These are phyloP conservation scores for Pythium vanterpoolii DNA, from an alignment of 352 stramenopile species.

Conservation along the genomic window DNA sequence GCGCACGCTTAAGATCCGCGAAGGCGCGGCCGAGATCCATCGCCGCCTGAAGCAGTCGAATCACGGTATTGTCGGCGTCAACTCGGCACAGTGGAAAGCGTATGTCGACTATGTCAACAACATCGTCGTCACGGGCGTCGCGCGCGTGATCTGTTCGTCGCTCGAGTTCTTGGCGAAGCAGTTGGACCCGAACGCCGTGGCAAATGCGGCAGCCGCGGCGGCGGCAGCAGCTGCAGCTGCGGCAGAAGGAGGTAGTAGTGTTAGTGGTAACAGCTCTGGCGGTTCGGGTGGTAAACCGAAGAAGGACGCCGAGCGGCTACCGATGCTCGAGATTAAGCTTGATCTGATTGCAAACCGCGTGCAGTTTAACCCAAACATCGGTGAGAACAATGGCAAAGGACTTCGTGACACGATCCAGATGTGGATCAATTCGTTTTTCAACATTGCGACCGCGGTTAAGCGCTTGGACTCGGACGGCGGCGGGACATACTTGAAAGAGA, in stretches of 20 bases:
- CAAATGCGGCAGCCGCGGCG: conserved; percentile 21
- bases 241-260: conserved; percentile 36
- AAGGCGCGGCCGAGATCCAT: conserved; percentile 95
- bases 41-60: conserved; percentile 95
- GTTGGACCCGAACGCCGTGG: conserved; percentile 82
- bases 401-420: conserved; percentile 94
- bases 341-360: conserved; percentile 89
- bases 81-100: conserved; percentile 95
- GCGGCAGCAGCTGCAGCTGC: conserved; percentile 33
- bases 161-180: conserved; percentile 94
- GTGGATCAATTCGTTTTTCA: conserved; percentile 97
- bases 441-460: conserved; percentile 95
- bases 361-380: conserved; percentile 87
- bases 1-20: conserved; percentile 94
- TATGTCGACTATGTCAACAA: conserved; percentile 99
- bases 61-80: conserved; percentile 91
- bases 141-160: conserved; percentile 80
- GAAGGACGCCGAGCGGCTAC: conserved; percentile 62
- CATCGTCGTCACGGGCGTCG: conserved; percentile 94
- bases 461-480: conserved; percentile 92
- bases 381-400: conserved; percentile 91
- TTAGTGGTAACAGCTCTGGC: conserved; percentile 27
- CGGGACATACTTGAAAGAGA: conserved; percentile 97
- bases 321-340: conserved; percentile 97
- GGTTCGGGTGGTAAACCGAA: conserved; percentile 32